Percentiles rank a stretch among this genome's conserved stretches.
phyloP scores from a whole-genome alignment of 2,329 filamentous ascomycete genomes.

The Emmonsia crescens region DNA sequence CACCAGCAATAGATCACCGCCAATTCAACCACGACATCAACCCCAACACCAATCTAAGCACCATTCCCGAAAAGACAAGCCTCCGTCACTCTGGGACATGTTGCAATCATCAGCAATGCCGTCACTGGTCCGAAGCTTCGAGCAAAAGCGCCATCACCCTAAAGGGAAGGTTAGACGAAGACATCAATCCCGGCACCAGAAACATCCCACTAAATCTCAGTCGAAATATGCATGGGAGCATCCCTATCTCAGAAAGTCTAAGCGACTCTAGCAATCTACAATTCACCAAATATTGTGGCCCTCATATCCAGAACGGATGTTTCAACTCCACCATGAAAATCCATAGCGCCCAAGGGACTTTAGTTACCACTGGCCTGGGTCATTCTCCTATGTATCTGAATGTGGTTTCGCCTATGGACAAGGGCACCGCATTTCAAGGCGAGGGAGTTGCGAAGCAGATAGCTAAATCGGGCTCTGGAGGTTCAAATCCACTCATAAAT shows the following conservation, averaged over 20 bases:
- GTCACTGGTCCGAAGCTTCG: not conserved
- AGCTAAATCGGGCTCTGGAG: not conserved
- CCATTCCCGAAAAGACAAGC: not conserved
- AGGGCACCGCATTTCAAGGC: not conserved
- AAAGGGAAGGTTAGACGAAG: not conserved
- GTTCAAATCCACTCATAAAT: not conserved
- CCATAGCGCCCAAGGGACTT: not conserved
- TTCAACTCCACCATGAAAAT: not conserved
- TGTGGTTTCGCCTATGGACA: not conserved
- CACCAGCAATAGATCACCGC: not conserved
- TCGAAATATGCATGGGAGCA: constrained; percentile 27
- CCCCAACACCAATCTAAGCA: not conserved
- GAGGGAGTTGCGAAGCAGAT: not conserved
- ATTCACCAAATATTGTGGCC: not conserved
- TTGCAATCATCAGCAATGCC: not conserved
- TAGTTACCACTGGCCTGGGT: not conserved
- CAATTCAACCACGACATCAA: not conserved
- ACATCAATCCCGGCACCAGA: not conserved
- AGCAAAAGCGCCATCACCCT: not conserved
- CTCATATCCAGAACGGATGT: not conserved
- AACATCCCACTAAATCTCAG: constrained; percentile 8
- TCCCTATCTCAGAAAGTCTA: constrained; percentile 22
- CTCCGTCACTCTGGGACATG: not conserved
- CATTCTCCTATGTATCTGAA: not conserved
- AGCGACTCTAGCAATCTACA: not conserved